Evolutionary conservation across 2,329 filamentous ascomycete genomes (phyloP), one percentile per base, ranked within the genome.

Genomic region (Fusarium nygamai): DNA sequence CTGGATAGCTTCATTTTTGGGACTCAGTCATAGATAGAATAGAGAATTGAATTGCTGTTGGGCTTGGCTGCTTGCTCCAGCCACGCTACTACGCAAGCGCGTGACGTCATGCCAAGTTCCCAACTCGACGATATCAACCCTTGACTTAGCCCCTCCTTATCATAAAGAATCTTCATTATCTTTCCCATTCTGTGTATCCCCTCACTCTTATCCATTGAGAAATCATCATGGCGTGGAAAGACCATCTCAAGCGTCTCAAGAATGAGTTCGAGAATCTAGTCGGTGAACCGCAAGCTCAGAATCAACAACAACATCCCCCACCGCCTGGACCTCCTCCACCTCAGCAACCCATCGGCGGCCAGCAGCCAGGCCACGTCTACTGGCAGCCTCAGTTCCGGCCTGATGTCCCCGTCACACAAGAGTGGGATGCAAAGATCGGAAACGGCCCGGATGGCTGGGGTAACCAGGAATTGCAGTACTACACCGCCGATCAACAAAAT

Each of bases 391-490:
- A 82, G 13, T 89, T 90, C 74, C 79, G 83, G 34, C 83, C 86
- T 2, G 80, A 83, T 20, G 81, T 83, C 6, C 84, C 87, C 0
- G 83, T 91, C 7, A 83, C 82, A 1, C 79, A 82, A 7, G 85
- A 90, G 71, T 91, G 90, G 82, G 82, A 87, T 9, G 85, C 88
- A 36, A 88, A 90, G 78, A 83, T 87, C 53, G 85, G 86, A 34
- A 86, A 86, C 39, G 89, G 89, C 34, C 85, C 84, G n/a, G 85
- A 89, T 76, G 89, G 89, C 43, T 91, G 89, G 89, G 89, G 89
- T 29, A 91, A 91, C 76, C 86, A 89, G 69, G 89, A 91, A 81
- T 82, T 88, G 56, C 85, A 91, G 80, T 86, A 88, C 81, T 91
- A 91, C 78, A 87, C 87, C 11, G 81, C 85, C 39, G 79, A 81